Evolutionary conservation across 306 rosid genomes (phyloP), one percentile per base, ranked within the genome.

Genomic region (Rosa multiflora): DNA sequence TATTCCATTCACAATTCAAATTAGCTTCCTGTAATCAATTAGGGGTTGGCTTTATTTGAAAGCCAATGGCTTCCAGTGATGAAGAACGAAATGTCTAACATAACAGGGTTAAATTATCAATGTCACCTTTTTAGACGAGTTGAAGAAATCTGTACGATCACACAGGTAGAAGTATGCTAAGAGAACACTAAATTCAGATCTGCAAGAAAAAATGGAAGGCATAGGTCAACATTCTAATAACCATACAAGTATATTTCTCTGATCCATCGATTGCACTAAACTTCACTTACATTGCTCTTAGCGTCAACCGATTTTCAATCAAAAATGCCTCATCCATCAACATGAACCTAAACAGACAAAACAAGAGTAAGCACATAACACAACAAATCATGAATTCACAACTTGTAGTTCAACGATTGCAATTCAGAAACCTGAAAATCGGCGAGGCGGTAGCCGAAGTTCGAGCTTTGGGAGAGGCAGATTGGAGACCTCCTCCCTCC

Each of bases 91-190:
- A 70, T 20, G 55, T 29, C 77, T 37, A 79, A 64, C 55, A 73
- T 39, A 78, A 64, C 61, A 71, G 14, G 26, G 75, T 55, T 51
- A 72, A 82, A 62, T 21, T 21, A 67, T 40, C 62, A 86, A 80
- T 4, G 21, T 40, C 63, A 88, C 99, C 98, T 95, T 95, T 42
- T 82, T 88, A 9, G 96, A 86, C 4, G 97, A 81, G 76, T 78
- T 87, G 82, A 93, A 91, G 89, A 93, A 87, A 89, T 90, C 89
- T 0, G 99, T 95, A 6, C 99, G 97, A 80, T 95, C 99, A 37
- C 99, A 95, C 61, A 87, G 71, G 86, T 89, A 95, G 83, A 80
- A 90, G 79, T 95, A 95, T 23, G 86, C 87, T 84, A 95, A 76
- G 82, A 95, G 83, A 76, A 90, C 77, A 75, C 99, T 92, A 70